These are phyloP conservation scores for Asclepias syriaca DNA, from an alignment of 257 asterid genomes.

Conservation along the genomic window DNA sequence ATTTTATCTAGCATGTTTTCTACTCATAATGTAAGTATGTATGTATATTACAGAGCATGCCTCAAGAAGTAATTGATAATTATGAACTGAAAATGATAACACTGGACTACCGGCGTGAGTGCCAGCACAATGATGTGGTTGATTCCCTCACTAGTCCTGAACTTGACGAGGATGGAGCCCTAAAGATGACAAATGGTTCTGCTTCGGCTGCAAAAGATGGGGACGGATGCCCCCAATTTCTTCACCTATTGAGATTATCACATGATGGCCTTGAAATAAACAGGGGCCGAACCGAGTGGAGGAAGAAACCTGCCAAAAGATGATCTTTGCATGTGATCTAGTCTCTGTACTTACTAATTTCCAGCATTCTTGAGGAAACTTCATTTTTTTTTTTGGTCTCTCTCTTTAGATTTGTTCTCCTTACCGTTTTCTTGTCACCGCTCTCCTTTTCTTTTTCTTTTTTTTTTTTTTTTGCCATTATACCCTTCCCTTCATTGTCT, in stretches of 20 bases:
- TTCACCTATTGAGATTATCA: slow-evolving; percentile 51
- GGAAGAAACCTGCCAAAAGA: slow-evolving; percentile 62
- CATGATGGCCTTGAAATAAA: slow-evolving; percentile 72
- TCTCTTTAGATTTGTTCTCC: neutral
- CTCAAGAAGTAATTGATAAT: slow-evolving; percentile 68
- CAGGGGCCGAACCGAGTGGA: slow-evolving; percentile 89
- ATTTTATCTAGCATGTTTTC: neutral
- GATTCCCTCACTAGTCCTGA: slow-evolving; percentile 90
- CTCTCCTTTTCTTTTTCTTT: too few relatives aligned
- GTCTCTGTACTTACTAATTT: neutral
- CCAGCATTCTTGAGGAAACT: slow-evolving; percentile 8
- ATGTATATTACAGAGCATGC: slow-evolving; percentile 62
- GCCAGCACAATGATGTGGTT: slow-evolving; percentile 78
- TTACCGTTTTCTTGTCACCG: neutral
- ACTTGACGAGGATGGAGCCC: slow-evolving; percentile 19
- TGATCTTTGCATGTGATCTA: slow-evolving; percentile 17
- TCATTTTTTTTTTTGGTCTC: neutral
- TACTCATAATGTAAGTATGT: neutral
- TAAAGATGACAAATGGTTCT: slow-evolving; percentile 44
- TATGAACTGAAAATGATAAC: slow-evolving; percentile 83
- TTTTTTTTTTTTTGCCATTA: too few relatives aligned
- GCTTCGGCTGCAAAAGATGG: neutral
- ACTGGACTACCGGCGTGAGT: slow-evolving; percentile 88
- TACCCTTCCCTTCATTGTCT: neutral
- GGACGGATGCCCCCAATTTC: slow-evolving; percentile 12